Evolutionary conservation across 352 stramenopile genomes (phyloP).

Genomic region (Aphanomyces astaci): DNA sequence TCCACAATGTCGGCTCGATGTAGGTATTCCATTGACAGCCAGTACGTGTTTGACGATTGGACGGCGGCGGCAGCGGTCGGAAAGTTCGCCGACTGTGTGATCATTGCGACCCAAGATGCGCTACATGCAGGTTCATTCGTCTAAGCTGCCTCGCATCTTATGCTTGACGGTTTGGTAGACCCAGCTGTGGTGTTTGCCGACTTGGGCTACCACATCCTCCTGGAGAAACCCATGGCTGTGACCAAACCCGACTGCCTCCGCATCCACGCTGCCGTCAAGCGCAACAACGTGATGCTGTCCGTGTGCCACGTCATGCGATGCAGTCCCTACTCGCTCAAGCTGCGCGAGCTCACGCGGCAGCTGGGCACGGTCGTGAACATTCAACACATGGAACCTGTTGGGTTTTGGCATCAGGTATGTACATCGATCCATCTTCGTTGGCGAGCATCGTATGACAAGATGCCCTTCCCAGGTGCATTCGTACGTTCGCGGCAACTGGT

Average conservation of each 20-base stretch:
- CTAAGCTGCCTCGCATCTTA: too few relatives aligned
- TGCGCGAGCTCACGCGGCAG: constrained; percentile 18
- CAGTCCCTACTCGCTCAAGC: constrained; percentile 25
- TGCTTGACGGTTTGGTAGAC: neutral
- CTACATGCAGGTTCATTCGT: constrained; percentile 19
- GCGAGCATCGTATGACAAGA: neutral
- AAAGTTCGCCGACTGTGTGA: constrained; percentile 24
- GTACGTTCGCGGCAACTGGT: constrained; percentile 23
- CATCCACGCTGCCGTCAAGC: constrained; percentile 22
- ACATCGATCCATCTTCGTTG: neutral
- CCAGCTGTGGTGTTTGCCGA: constrained; percentile 24
- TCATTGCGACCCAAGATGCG: constrained; percentile 27
- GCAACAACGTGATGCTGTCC: constrained; percentile 24
- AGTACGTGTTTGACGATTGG: constrained; percentile 19
- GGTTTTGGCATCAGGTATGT: constrained; percentile 23
- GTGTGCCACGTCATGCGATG: constrained; percentile 26
- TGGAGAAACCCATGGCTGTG: constrained; percentile 27
- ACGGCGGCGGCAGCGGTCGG: neutral
- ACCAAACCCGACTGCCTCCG: constrained; percentile 21
- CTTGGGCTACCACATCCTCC: constrained; percentile 28
- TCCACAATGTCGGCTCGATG: neutral
- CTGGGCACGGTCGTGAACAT: constrained; percentile 26
- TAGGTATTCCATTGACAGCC: neutral
- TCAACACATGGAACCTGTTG: constrained; percentile 26
- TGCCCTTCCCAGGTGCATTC: constrained; percentile 10